Evolutionary conservation across 2,329 filamentous ascomycete genomes (phyloP).

Genomic region (Xylariomycetidae sp.): DNA sequence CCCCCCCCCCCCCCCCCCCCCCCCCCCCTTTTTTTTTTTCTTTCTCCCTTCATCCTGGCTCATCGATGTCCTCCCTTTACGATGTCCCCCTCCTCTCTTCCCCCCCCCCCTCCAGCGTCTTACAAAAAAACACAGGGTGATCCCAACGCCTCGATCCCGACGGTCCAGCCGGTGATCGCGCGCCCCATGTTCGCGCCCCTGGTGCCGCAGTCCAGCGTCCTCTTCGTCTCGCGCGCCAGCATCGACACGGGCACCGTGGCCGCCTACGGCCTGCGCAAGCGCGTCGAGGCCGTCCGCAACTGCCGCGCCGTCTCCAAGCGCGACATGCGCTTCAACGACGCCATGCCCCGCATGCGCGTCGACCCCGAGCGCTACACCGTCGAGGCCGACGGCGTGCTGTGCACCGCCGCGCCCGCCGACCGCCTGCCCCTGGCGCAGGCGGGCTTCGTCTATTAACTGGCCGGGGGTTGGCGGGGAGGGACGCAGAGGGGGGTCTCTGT

Average conservation of each 20-base stretch:
- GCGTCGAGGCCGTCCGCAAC: conserved; percentile 72
- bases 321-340: conserved; percentile 88
- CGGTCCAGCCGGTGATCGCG: conserved; percentile 76
- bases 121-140: conserved; percentile 59
- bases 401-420: conserved; percentile 67
- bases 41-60: not conserved
- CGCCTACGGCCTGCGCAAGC: conserved; percentile 72
- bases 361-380: conserved; percentile 89
- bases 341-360: conserved; percentile 81
- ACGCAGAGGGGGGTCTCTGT: not conserved
- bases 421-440: conserved; percentile 71
- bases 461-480: not conserved
- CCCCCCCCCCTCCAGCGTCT: not conserved
- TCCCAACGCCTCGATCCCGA: conserved; percentile 80
- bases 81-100: not conserved
- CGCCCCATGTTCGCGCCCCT: conserved; percentile 81
- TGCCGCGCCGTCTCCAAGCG: conserved; percentile 73
- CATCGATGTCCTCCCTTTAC: not conserved
- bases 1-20: not conserved
- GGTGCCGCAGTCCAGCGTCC: conserved; percentile 67
- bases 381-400: conserved; percentile 74
- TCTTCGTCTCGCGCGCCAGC: conserved; percentile 76
- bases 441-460: conserved; percentile 66
- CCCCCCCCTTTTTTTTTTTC: conserved; percentile 2
- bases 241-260: conserved; percentile 62